A percentile compares a stretch with the other conserved stretches of the same genome.
These are phyloP conservation scores for Wickerhamiella alocasiicola DNA, from an alignment of 805 yeast genomes.

Conservation along the genomic window DNA sequence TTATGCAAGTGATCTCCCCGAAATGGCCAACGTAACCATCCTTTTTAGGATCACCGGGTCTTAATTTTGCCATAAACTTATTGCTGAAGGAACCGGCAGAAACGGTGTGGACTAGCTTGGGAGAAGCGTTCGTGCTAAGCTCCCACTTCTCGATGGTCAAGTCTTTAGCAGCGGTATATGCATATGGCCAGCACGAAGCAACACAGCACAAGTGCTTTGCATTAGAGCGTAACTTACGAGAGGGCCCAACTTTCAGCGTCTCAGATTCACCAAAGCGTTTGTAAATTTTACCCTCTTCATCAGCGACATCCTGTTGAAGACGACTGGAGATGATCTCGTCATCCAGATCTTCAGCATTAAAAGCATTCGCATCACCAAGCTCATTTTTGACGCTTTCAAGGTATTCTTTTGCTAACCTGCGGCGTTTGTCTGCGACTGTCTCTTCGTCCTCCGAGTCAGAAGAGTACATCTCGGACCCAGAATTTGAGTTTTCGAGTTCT, in stretches of 20 bases:
- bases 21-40: constrained; percentile 58
- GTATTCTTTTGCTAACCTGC: constrained; percentile 89
- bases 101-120: constrained; percentile 49
- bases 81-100: constrained; percentile 39
- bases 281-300: constrained; percentile 72
- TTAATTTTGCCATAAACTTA: constrained; percentile 30
- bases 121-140: constrained; percentile 41
- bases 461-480: constrained; percentile 44
- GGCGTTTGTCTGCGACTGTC: constrained; percentile 82
- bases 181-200: constrained; percentile 45
- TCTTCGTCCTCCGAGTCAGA: constrained; percentile 61
- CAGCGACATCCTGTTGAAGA: constrained; percentile 79
- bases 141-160: constrained; percentile 67
- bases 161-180: constrained; percentile 76
- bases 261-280: constrained; percentile 30
- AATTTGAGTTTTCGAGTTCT: constrained; percentile 14
- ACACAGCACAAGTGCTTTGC: constrained; percentile 27
- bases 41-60: constrained; percentile 26
- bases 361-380: constrained; percentile 28
- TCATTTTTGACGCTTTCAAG: constrained; percentile 63
- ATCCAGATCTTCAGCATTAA: constrained; percentile 62
- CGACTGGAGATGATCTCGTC: constrained; percentile 79
- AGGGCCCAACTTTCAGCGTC: constrained; percentile 7
- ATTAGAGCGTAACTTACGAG: constrained; percentile 12
- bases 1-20: constrained; percentile 63